Conservation (phyloP, 2,329 filamentous ascomycete genomes). For the Trichoderma cornu-damae region DNA sequence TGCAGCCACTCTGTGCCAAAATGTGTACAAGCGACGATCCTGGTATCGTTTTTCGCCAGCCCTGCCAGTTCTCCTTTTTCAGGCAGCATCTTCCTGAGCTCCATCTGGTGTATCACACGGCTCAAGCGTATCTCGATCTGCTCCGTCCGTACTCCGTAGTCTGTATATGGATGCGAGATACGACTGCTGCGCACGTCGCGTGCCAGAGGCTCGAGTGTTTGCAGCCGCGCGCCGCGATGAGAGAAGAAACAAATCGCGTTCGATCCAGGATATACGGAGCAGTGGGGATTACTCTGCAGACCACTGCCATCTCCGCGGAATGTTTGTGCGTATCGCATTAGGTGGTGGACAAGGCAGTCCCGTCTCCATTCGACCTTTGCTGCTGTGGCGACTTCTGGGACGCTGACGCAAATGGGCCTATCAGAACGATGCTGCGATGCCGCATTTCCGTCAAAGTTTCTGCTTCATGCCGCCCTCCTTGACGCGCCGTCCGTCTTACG, state of each 20-base stretch:
- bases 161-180: neutral
- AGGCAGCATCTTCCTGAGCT: neutral
- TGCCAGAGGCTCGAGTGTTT: neutral
- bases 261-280: neutral
- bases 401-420: no score
- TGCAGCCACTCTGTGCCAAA: conserved; percentile 6
- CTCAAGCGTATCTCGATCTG: conserved; percentile 11
- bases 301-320: neutral
- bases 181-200: neutral
- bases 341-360: neutral
- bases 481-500: neutral
- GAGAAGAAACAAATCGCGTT: neutral
- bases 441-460: conserved; percentile 2
- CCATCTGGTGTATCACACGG: conserved; percentile 4
- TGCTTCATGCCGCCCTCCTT: neutral
- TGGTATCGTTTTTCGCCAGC: neutral
- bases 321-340: no score
- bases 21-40: neutral
- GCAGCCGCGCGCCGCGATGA: neutral
- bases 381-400: no score
- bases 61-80: conserved; percentile 8
- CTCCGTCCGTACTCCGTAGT: no score
- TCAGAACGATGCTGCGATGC: conserved; percentile 11
- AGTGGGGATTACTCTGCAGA: conserved; percentile 7
- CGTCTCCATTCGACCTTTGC: neutral